phyloP scores from a whole-genome alignment of 1,284 basidiomycete genomes.

The Wallemia mellicola region DNA sequence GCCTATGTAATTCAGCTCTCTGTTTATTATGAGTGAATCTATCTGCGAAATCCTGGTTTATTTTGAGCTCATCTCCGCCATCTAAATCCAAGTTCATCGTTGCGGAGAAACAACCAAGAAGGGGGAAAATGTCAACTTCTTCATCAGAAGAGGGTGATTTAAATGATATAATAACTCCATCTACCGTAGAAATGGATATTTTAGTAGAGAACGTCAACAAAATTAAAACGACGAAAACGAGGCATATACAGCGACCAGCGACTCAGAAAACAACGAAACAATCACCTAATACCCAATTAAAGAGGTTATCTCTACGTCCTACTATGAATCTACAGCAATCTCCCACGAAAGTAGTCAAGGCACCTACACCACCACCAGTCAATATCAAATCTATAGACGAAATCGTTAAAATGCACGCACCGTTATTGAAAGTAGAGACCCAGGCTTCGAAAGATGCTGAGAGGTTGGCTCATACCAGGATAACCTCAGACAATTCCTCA shows the following conservation, averaged over 20 bases:
- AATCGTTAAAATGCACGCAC: not conserved
- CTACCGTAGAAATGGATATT: not conserved
- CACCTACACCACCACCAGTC: not conserved
- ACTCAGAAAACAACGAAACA: not conserved
- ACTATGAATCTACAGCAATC: not conserved
- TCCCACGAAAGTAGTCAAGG: not conserved
- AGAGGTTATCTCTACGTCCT: not conserved
- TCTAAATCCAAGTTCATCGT: constrained; percentile 4
- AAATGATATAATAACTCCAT: not conserved
- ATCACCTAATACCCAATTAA: not conserved
- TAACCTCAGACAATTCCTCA: not conserved
- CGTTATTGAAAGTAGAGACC: not conserved
- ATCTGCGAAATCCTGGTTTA: constrained; percentile 55
- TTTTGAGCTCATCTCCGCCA: constrained; percentile 27
- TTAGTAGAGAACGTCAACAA: not conserved
- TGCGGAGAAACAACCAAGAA: not conserved
- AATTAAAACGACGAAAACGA: not conserved
- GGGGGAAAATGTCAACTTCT: too few species aligned
- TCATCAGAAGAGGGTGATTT: not conserved
- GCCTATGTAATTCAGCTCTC: constrained; percentile 43
- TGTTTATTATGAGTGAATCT: constrained; percentile 52
- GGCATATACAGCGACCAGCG: not conserved
- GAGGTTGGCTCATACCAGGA: not conserved
- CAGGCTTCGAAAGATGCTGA: not conserved
- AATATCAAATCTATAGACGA: not conserved